Evolutionary conservation across 768 basidiomycete genomes (phyloP), one percentile per base, ranked within the genome.

Genomic region (Leccinum sublutescens): DNA sequence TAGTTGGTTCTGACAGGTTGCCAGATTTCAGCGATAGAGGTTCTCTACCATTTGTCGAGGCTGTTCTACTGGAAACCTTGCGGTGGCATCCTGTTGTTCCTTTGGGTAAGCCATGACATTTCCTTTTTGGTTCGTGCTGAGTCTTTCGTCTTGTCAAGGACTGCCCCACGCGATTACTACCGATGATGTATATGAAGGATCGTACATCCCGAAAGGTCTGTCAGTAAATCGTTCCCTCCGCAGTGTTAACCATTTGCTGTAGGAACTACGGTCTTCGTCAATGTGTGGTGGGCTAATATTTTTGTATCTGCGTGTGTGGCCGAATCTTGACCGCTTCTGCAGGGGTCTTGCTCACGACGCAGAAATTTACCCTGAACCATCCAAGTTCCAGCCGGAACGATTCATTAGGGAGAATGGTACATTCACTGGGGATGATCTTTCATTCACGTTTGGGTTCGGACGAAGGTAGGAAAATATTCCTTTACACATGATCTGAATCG

Each of bases 341-440:
- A 79, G 76, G 78, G 76, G 68, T 8, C 71, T 83, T 60, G 64
- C 71, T 9, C 75, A 76, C 36, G 75, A 81, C 48, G 68, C 70
- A 48, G 61, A 65, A 19, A 66, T 72, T 5, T 83, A 79, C 55
- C 60, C 71, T 2, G 63, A 79, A 45, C 79, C 82, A 4, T 64
- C 74, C 6, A 62, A 64, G 11, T 83, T 80, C 63, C 61, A 64
- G 1, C 82, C 80, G 11, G 75, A 76, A 19, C 71, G 80, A 12
- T 82, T 75, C 50, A 1, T 71, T 1, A 62, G 50, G 29, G 55
- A 60, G 12, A 57, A 72, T 49, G 70, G 61, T 17, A 53, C 59
- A 4, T 60, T 64, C 27, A 55, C n/a, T 6, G 59, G 58, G 7
- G 36, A 19, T 6, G 60, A 62, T 2, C n/a, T 2, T 33, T 40